Evolutionary conservation across 192 early-diverging fungal species (phyloP).

Genomic region (Mortierella hygrophila): DNA sequence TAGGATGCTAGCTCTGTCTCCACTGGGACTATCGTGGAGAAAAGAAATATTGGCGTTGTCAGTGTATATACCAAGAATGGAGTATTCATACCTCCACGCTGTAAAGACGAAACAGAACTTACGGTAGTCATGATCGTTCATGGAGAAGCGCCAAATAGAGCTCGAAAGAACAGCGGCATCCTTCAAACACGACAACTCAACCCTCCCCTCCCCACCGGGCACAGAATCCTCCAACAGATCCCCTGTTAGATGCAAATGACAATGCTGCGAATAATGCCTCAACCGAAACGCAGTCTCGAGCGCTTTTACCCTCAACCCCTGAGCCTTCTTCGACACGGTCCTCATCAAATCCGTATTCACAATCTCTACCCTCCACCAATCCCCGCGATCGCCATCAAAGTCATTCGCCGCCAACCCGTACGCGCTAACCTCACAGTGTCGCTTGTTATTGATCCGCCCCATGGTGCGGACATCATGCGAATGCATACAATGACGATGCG

Average conservation of each 20-base stretch:
- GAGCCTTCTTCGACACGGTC: conserved; percentile 38
- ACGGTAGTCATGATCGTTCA: conserved; percentile 49
- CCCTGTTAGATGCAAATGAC: conserved; percentile 73
- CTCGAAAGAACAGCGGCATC: conserved; percentile 7
- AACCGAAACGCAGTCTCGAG: conserved; percentile 74
- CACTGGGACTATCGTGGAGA: conserved; percentile 17
- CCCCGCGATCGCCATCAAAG: conserved; percentile 84
- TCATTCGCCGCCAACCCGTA: conserved; percentile 64
- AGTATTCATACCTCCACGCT: background rate
- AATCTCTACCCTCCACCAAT: conserved; percentile 88
- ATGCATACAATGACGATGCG: conserved; percentile 71
- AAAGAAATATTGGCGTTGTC: background rate
- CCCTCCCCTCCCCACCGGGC: conserved; percentile 74
- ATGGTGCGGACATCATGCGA: conserved; percentile 67
- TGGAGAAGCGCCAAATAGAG: conserved; percentile 35
- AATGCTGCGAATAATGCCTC: conserved; percentile 72
- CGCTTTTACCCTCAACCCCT: conserved; percentile 56
- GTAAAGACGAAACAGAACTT: background rate
- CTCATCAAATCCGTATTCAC: conserved; percentile 43
- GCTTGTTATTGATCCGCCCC: background rate
- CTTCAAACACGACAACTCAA: conserved; percentile 28
- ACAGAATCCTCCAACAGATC: conserved; percentile 44
- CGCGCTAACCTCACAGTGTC: conserved; percentile 42
- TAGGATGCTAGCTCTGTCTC: conserved; percentile 19
- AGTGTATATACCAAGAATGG: background rate